Base-by-base conservation (phyloP, 2,329 filamentous ascomycete species). In the Colletotrichum eremochloae region DNA sequence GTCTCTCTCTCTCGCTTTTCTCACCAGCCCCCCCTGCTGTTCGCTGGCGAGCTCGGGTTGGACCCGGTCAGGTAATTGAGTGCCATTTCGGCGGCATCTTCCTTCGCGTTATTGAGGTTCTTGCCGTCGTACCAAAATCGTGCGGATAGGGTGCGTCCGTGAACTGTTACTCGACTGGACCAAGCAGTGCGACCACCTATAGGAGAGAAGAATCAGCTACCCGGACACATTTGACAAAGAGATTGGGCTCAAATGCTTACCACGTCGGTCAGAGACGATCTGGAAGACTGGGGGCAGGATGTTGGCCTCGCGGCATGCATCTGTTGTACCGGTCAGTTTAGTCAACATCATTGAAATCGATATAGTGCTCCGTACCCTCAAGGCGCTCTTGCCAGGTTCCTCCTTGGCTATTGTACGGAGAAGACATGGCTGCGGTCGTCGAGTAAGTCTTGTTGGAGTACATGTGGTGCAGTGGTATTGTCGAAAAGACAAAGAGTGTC, bases 41-140 rank as follows among this genome's bases (percentile, higher is more conserved):
- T 81, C 31, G 81, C 78, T 9, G 84, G 82, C 29, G 84, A 86
- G 69, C 77, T 82, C n/a, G 82, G 80, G 61, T 77, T 82, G 68
- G 81, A 83, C 62, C 80, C 80, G 68, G 76, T 83, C 67, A 93
- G 81, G 82, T 86, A 88, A 78, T 86, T 88, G 73, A 93, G 81
- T 36, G 94, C 94, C 74, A 93, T 88, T 82, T 97, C 94, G 75
- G 95, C 94, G n/a, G 94, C 95, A 80, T 97, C 95, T 82, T 97
- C 95, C 82, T 90, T 92, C 71, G 94, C 94, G 79, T 97, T 97
- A 85, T 95, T 90, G 81, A 96, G 87, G 79, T 94, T 94, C 80
- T 94, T 91, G 73, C 94, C 94, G 81, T 97, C 95, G 83, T 97
- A 97, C 94, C 94, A 97, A 83, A 91, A 97, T 74, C 94, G 90